These are phyloP conservation scores for Colletotrichum endophyticum DNA, from an alignment of 2,329 filamentous ascomycete genomes.

Conservation along the genomic window DNA sequence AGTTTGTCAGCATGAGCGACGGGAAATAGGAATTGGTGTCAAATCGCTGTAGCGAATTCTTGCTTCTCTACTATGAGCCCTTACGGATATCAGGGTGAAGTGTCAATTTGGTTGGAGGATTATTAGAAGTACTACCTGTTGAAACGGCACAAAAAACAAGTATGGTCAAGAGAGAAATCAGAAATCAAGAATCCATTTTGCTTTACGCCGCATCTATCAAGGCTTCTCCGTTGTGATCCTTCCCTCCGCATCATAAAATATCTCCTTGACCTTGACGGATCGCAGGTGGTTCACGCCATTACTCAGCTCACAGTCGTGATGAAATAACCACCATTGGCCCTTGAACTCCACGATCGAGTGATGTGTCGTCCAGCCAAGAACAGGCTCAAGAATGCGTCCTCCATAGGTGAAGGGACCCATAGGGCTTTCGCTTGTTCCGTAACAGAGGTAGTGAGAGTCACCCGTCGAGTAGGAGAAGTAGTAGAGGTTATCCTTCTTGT, in stretches of 20 bases:
- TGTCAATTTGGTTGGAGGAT: neutral
- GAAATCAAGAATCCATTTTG: neutral
- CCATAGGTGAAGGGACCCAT: constrained; percentile 76
- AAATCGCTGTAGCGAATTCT: no score
- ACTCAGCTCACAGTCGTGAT: constrained; percentile 75
- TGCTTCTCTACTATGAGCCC: neutral
- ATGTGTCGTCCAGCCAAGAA: constrained; percentile 82
- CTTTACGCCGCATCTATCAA: constrained; percentile 11
- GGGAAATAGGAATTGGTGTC: neutral
- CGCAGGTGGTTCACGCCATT: constrained; percentile 73
- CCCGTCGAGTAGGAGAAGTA: constrained; percentile 82
- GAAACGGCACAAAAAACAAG: neutral
- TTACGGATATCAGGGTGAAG: neutral
- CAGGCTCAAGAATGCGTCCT: constrained; percentile 75
- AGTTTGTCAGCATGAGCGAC: neutral
- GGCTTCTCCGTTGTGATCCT: constrained; percentile 57
- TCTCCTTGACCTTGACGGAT: constrained; percentile 76
- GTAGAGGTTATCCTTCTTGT: constrained; percentile 72
- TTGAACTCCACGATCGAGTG: constrained; percentile 79
- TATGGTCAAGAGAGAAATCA: neutral
- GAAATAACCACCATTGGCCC: constrained; percentile 76
- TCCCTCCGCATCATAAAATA: constrained; percentile 72
- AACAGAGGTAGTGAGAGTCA: constrained; percentile 77
- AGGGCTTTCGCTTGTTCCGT: constrained; percentile 69
- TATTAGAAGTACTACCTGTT: neutral